Percentiles rank a stretch among this genome's conserved stretches.
These are phyloP conservation scores for Verbena officinalis DNA, from an alignment of 257 asterid genomes.

Conservation along the genomic window DNA sequence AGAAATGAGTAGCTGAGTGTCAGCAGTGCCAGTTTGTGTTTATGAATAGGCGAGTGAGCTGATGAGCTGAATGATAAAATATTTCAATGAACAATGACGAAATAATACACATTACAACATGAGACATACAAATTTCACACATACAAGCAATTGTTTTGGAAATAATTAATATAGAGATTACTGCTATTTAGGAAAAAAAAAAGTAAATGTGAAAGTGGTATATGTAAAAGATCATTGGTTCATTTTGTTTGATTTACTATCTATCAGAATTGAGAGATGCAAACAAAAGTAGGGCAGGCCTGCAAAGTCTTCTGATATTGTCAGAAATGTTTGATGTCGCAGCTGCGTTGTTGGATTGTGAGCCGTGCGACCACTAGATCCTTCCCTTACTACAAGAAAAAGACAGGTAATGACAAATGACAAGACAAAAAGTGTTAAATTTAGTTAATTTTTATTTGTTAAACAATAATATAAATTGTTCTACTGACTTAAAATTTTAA, in stretches of 20 bases:
- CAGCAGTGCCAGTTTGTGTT: background rate
- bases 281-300: background rate
- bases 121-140: too few species aligned
- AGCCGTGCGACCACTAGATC: conserved; percentile 1
- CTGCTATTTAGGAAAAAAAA: too few species aligned
- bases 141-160: too few species aligned
- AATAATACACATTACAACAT: too few species aligned
- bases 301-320: conserved; percentile 12
- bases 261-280: background rate
- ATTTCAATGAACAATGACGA: background rate
- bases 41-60: background rate
- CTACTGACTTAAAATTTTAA: too few species aligned
- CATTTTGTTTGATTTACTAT: too few species aligned
- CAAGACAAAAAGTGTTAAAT: background rate
- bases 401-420: background rate
- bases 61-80: background rate
- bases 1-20: background rate
- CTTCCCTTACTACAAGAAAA: too few species aligned
- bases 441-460: too few species aligned
- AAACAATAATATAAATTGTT: too few species aligned
- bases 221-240: too few species aligned
- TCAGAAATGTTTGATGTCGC: background rate
- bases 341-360: conserved; percentile 11
- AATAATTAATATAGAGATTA: too few species aligned
- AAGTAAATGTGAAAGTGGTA: too few species aligned